These are phyloP conservation scores for Leishmania turanica DNA, from an alignment of 208 protist species.

Conservation along the genomic window DNA sequence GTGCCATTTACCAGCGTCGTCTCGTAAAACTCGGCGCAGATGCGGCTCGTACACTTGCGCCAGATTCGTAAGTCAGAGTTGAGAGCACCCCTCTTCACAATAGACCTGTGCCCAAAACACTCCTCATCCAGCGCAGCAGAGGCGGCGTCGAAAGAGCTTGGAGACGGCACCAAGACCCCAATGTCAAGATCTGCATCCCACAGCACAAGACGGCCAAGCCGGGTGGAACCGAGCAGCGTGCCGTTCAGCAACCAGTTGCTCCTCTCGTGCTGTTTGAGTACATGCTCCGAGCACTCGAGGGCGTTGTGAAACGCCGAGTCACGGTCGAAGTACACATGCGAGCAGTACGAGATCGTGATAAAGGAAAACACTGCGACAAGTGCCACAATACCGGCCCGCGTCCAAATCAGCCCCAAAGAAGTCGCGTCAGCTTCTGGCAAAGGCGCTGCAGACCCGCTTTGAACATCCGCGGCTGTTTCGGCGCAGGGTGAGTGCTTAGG, in stretches of 20 bases:
- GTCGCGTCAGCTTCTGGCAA: neutral
- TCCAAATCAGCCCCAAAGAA: constrained; percentile 37
- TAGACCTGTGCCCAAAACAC: constrained; percentile 58
- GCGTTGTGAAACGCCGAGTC: constrained; percentile 63
- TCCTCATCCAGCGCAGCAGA: constrained; percentile 32
- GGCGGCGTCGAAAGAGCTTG: constrained; percentile 35
- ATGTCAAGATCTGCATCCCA: constrained; percentile 89
- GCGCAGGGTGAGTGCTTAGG: neutral
- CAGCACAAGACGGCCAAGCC: constrained; percentile 73
- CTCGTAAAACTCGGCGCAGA: constrained; percentile 82
- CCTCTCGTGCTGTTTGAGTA: constrained; percentile 38
- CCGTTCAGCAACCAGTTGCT: constrained; percentile 79
- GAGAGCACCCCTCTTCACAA: constrained; percentile 25
- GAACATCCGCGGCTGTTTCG: neutral
- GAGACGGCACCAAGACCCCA: constrained; percentile 45
- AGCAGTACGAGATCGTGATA: constrained; percentile 72
- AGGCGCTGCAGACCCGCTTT: neutral
- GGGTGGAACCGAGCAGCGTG: constrained; percentile 71
- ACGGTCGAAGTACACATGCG: constrained; percentile 74
- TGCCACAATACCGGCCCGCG: constrained; percentile 43
- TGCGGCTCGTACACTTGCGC: constrained; percentile 75
- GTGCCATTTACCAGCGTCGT: constrained; percentile 30
- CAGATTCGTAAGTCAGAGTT: constrained; percentile 46
- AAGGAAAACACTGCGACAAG: constrained; percentile 58
- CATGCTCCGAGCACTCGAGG: constrained; percentile 55